These are phyloP conservation scores for Neophaeococcomyces mojaviensis DNA, from an alignment of 2,329 filamentous ascomycete species.

Conservation along the genomic window DNA sequence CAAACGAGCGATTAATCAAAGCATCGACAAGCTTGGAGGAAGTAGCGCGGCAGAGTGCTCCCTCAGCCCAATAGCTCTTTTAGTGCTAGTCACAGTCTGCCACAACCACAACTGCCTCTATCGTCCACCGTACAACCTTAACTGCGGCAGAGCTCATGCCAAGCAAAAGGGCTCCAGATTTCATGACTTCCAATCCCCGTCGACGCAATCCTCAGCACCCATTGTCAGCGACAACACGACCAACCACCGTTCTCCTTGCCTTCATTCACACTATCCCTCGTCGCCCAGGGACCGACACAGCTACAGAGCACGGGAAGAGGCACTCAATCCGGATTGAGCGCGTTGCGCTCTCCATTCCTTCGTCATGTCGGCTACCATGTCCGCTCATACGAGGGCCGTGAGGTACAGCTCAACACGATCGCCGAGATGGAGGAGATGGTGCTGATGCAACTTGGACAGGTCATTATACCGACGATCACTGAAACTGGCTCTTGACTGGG, in stretches of 20 bases:
- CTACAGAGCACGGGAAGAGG: conserved; percentile 1
- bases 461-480: conserved; percentile 83
- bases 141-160: not conserved
- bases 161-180: conserved; percentile 9
- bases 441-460: conserved; percentile 31
- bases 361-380: conserved; percentile 29
- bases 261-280: not conserved
- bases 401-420: conserved; percentile 26
- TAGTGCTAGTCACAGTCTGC: no score
- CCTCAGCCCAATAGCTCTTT: no score
- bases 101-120: no score
- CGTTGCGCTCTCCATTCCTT: conserved; percentile 9
- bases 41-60: no score
- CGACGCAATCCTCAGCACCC: not conserved
- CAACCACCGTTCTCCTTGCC: not conserved
- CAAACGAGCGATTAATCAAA: no score
- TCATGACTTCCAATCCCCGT: conserved; percentile 9
- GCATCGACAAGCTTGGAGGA: no score
- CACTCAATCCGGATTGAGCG: conserved; percentile 4
- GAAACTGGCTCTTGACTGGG: conserved; percentile 92
- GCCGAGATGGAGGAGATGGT: not conserved
- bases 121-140: not conserved
- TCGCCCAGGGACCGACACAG: conserved; percentile 2
- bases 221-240: conserved; percentile 5
- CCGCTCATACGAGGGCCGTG: conserved; percentile 27